These are phyloP conservation scores for Grosmannia clavigera DNA, from an alignment of 2,329 filamentous ascomycete species.

Conservation along the genomic window DNA sequence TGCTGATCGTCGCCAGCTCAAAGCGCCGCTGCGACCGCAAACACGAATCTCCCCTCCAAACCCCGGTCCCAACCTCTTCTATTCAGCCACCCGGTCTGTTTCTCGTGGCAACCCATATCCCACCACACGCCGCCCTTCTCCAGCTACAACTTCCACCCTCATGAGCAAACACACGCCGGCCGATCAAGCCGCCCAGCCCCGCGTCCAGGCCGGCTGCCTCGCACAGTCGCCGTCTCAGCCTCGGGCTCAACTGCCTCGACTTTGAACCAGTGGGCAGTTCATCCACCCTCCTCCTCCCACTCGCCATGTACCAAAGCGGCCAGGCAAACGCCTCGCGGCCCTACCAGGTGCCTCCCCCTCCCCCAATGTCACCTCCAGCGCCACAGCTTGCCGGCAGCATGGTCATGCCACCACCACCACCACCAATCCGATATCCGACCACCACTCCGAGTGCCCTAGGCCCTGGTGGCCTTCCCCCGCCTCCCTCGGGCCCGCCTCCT, in stretches of 20 bases:
- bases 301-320: constrained; percentile 41
- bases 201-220: not conserved
- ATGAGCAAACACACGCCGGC: not conserved
- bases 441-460: constrained; percentile 27
- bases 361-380: constrained; percentile 38
- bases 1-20: not conserved
- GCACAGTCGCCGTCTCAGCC: not conserved
- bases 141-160: not conserved
- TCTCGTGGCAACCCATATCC: not conserved
- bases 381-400: constrained; percentile 32
- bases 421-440: constrained; percentile 33
- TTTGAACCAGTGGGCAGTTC: not conserved
- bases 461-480: constrained; percentile 29
- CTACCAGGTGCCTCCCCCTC: constrained; percentile 44
- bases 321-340: constrained; percentile 41
- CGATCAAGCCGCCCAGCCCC: not conserved
- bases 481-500: constrained; percentile 43
- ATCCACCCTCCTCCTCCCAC: not conserved
- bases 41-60: not conserved
- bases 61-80: not conserved
- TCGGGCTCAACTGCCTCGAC: not conserved
- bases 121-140: not conserved
- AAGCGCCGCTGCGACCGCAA: not conserved
- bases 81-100: not conserved
- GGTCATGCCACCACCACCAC: constrained; percentile 43